A percentile compares a stretch with the other conserved stretches of the same genome.
Conservation (phyloP, 805 yeast genomes). For the Teunomyces kruisii region DNA sequence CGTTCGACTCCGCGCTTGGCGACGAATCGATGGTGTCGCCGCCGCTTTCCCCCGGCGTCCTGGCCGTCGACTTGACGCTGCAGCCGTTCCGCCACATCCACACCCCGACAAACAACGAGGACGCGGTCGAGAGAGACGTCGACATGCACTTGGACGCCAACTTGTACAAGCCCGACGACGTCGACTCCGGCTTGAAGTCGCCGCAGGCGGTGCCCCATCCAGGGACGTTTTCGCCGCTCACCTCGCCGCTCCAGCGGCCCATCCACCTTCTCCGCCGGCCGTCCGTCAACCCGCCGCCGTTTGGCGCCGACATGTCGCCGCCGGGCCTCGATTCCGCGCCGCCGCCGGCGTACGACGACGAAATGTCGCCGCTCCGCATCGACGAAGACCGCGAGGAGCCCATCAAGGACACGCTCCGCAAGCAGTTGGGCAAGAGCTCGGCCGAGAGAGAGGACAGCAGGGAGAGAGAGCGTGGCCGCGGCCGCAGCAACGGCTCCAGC, state of each 20-base stretch:
- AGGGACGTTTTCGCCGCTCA: conserved; percentile 42
- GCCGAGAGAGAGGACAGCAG: no score
- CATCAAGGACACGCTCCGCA: conserved; percentile 14
- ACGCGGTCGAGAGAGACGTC: conserved; percentile 35
- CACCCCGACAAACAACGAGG: conserved; percentile 24
- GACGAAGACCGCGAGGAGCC: conserved; percentile 15
- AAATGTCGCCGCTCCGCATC: conserved; percentile 24
- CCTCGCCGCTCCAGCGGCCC: conserved; percentile 44
- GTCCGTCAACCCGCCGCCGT: conserved; percentile 63
- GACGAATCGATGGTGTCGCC: conserved; percentile 31
- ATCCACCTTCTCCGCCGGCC: conserved; percentile 56
- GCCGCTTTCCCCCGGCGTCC: conserved; percentile 56
- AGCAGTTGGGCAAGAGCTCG: conserved; percentile 10
- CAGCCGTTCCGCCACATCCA: conserved; percentile 28
- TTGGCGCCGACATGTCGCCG: conserved; percentile 32
- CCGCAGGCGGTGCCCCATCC: conserved; percentile 64
- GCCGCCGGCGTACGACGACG: conserved; percentile 34
- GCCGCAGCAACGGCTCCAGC: not conserved
- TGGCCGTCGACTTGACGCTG: conserved; percentile 37
- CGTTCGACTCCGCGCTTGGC: not conserved
- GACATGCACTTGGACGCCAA: conserved; percentile 45
- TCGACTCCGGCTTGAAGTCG: conserved; percentile 45
- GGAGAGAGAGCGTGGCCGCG: not conserved
- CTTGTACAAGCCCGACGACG: conserved; percentile 55
- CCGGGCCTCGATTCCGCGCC: conserved; percentile 14